Evolutionary conservation across 176 grass and related monocot species (phyloP).

Genomic region (Oryza meyeriana): DNA sequence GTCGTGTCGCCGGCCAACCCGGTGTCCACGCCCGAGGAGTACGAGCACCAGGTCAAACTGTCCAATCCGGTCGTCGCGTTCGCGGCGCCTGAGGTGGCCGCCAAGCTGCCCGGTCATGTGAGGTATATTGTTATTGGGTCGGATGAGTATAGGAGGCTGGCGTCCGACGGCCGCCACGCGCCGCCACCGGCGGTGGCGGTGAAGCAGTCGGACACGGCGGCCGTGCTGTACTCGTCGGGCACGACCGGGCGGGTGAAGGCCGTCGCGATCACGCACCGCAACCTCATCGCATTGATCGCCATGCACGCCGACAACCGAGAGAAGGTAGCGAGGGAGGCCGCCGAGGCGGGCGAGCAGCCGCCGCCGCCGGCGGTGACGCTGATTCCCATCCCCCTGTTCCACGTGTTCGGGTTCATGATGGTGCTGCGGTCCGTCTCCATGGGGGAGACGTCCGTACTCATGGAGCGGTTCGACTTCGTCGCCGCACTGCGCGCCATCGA

Average conservation of each 20-base stretch:
- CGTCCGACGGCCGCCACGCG: not conserved
- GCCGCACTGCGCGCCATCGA: conserved; percentile 57
- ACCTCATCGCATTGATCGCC: conserved; percentile 54
- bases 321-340: not conserved
- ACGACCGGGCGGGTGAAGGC: conserved; percentile 85
- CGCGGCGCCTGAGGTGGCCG: conserved; percentile 30
- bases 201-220: conserved; percentile 71
- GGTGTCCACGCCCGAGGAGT: conserved; percentile 45
- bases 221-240: conserved; percentile 81
- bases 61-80: conserved; percentile 55
- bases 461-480: conserved; percentile 68
- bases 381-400: conserved; percentile 69
- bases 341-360: conserved; percentile 33
- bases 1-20: conserved; percentile 74
- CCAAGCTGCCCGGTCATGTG: conserved; percentile 38
- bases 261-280: conserved; percentile 65
- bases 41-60: conserved; percentile 45
- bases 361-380: conserved; percentile 38
- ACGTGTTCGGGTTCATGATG: conserved; percentile 77
- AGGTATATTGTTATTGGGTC: conserved; percentile 55
- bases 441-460: conserved; percentile 74
- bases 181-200: conserved; percentile 34
- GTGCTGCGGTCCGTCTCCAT: conserved; percentile 49
- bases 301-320: not conserved
- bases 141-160: conserved; percentile 32